Conservation (phyloP, 1,284 basidiomycete genomes). For the Thecaphora thlaspeos region DNA sequence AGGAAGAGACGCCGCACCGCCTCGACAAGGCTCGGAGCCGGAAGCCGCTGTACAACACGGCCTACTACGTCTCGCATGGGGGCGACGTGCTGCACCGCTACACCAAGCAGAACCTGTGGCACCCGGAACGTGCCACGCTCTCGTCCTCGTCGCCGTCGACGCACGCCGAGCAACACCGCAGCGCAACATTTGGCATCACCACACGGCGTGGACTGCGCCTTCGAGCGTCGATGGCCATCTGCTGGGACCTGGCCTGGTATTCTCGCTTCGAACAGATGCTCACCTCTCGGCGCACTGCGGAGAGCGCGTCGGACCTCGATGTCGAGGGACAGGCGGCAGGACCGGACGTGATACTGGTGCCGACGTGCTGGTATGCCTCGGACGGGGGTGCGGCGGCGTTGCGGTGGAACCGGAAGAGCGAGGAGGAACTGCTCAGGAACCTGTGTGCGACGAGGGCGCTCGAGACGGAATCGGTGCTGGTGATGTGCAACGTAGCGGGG, state of each 20-base stretch:
- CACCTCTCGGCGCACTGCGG: conserved; percentile 5
- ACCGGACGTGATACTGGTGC: conserved; percentile 53
- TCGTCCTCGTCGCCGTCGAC: conserved; percentile 27
- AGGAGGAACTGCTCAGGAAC: conserved; percentile 41
- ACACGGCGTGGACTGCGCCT: conserved; percentile 43
- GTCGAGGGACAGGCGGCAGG: conserved; percentile 23
- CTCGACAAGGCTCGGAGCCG: not conserved
- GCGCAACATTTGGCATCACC: conserved; percentile 39
- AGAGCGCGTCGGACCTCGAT: conserved; percentile 18
- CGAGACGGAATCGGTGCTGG: conserved; percentile 46
- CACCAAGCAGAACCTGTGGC: conserved; percentile 55
- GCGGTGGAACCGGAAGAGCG: conserved; percentile 39
- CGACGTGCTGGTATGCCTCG: conserved; percentile 55
- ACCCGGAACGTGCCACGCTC: conserved; percentile 48
- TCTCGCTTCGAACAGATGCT: conserved; percentile 44
- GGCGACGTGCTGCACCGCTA: conserved; percentile 44
- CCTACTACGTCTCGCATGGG: conserved; percentile 44
- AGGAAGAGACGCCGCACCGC: too few species aligned
- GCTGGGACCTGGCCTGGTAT: conserved; percentile 55
- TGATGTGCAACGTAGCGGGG: conserved; percentile 54
- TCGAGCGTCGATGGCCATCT: conserved; percentile 46
- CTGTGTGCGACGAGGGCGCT: conserved; percentile 42
- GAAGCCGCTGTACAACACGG: conserved; percentile 47
- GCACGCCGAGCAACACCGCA: conserved; percentile 35
- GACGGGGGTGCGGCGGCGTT: conserved; percentile 47